phyloP scores from a whole-genome alignment of 805 yeast genomes.

The Isabelozyma pseudorhagii region DNA sequence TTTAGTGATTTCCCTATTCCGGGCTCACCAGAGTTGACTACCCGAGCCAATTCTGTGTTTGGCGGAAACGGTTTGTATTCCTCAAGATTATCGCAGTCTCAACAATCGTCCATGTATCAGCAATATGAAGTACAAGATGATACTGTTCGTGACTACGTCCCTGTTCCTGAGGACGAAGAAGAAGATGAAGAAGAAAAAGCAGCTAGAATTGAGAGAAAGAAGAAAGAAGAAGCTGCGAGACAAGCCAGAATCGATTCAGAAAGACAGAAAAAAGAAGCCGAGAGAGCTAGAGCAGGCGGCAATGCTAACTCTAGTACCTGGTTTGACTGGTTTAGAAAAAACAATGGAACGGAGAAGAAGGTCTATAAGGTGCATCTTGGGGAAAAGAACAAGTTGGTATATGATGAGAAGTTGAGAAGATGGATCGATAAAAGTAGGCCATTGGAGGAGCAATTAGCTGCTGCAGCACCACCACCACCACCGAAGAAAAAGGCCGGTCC shows the following conservation, averaged over 20 bases:
- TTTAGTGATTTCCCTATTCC: conserved; percentile 44
- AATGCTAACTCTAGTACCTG: conserved; percentile 39
- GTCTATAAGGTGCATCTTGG: conserved; percentile 86
- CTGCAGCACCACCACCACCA: conserved; percentile 70
- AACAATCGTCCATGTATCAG: conserved; percentile 41
- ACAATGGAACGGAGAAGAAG: conserved; percentile 63
- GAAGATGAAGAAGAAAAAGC: conserved; percentile 48
- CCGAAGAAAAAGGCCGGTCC: conserved; percentile 28
- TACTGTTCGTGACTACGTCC: conserved; percentile 40
- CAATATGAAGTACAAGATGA: conserved; percentile 45
- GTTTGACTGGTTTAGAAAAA: conserved; percentile 45
- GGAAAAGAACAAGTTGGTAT: conserved; percentile 66
- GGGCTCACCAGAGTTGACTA: conserved; percentile 43
- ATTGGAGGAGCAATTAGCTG: conserved; percentile 57
- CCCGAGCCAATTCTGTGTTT: conserved; percentile 42
- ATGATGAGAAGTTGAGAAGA: conserved; percentile 78
- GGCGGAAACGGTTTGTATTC: conserved; percentile 35
- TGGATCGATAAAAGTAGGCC: conserved; percentile 79
- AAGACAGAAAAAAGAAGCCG: conserved; percentile 7
- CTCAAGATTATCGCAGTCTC: conserved; percentile 41
- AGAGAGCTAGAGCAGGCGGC: conserved; percentile 1
- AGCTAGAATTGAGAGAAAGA: conserved; percentile 8
- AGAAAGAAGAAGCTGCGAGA: conserved; percentile 17
- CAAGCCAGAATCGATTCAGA: conserved; percentile 10
- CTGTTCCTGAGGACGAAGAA: conserved; percentile 40